Conservation (phyloP, 2,329 filamentous ascomycete species). For the Epichloe sibirici region DNA sequence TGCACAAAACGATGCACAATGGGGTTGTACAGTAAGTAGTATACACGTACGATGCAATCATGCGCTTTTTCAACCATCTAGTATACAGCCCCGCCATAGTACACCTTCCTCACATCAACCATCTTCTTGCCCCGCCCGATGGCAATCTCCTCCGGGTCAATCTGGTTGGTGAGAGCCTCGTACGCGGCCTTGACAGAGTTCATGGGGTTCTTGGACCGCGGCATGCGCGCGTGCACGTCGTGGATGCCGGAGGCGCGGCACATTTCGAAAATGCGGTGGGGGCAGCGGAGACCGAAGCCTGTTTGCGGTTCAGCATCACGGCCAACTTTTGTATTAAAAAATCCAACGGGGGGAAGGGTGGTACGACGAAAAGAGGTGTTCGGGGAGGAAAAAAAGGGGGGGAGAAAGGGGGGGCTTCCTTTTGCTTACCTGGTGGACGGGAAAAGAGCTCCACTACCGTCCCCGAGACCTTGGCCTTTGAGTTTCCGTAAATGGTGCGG, state of each 20-base stretch:
- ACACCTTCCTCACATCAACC: constrained; percentile 92
- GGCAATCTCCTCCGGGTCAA: constrained; percentile 80
- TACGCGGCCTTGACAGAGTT: constrained; percentile 92
- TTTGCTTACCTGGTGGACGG: constrained; percentile 68
- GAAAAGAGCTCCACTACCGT: constrained; percentile 70
- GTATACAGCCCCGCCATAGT: constrained; percentile 72
- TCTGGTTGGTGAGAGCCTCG: constrained; percentile 71
- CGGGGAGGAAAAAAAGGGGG: no score
- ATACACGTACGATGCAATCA: no score
- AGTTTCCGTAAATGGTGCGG: constrained; percentile 78
- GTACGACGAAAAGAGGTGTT: background rate
- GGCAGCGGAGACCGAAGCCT: constrained; percentile 92
- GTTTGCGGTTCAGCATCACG: background rate
- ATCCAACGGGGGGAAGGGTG: background rate
- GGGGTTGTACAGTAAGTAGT: background rate
- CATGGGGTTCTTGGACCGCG: constrained; percentile 87
- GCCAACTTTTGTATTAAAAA: background rate
- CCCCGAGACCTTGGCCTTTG: constrained; percentile 77
- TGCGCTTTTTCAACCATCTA: constrained; percentile 18
- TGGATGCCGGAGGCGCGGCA: constrained; percentile 75
- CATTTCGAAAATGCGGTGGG: constrained; percentile 89
- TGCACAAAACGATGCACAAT: no score
- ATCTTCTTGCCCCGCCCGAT: constrained; percentile 85
- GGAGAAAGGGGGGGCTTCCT: no score
- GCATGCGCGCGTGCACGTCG: constrained; percentile 74